Percentiles rank a stretch among this genome's conserved stretches.
phyloP scores from a whole-genome alignment of 2,329 filamentous ascomycete species.

The Ceratocystis huliohia region DNA sequence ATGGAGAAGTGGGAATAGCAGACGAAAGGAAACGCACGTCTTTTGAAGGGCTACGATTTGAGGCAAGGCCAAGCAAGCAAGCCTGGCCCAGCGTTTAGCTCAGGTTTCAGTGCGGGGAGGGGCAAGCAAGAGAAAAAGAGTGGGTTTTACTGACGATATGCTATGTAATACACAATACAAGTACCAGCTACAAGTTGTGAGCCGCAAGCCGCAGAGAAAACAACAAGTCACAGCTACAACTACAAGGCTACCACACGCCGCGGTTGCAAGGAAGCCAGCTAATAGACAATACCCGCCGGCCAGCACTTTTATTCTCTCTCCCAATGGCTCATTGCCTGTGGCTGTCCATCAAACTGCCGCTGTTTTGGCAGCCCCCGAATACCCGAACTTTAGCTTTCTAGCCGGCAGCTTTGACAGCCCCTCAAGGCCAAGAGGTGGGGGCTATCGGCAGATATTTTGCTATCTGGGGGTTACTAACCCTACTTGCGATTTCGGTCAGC shows the following conservation, averaged over 20 bases:
- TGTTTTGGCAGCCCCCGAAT: not conserved
- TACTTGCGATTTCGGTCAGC: not conserved
- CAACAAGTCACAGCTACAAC: not conserved
- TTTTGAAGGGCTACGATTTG: conserved; percentile 7
- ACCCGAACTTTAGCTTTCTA: not conserved
- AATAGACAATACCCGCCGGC: not conserved
- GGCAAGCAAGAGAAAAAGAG: not conserved
- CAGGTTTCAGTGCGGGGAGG: not conserved
- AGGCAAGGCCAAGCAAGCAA: not conserved
- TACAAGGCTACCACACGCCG: too few relatives aligned
- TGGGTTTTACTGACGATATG: not conserved
- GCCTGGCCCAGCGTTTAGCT: not conserved
- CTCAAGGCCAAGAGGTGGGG: not conserved
- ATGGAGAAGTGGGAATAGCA: not conserved
- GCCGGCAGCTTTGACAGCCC: not conserved
- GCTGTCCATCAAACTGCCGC: not conserved
- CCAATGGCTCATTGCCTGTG: not conserved
- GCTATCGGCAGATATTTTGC: not conserved
- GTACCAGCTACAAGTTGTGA: not conserved
- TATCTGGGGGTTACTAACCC: not conserved
- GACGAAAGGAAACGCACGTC: not conserved
- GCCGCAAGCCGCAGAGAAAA: not conserved
- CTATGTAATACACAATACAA: not conserved
- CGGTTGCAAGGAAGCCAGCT: too few relatives aligned
- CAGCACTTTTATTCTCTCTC: not conserved